phyloP scores from a whole-genome alignment of 768 basidiomycete species.

The Tremella fuciformis region DNA sequence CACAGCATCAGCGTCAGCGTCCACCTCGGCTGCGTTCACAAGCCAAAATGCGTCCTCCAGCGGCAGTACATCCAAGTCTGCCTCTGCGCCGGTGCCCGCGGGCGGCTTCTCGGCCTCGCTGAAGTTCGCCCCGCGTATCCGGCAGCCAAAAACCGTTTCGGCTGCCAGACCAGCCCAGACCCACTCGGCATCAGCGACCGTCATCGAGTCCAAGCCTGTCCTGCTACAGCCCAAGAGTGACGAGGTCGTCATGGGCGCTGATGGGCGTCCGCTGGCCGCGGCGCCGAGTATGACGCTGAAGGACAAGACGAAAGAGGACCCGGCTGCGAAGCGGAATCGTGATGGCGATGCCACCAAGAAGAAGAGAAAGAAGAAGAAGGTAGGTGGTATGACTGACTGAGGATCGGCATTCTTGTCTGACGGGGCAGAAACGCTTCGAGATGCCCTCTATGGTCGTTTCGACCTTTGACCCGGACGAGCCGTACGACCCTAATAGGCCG shows the following conservation, averaged over 20 bases:
- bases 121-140: constrained; percentile 46
- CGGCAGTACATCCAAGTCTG: too few relatives aligned
- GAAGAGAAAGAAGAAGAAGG: constrained; percentile 48
- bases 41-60: too few relatives aligned
- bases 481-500: constrained; percentile 49
- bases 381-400: constrained; percentile 5
- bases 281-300: constrained; percentile 49
- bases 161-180: constrained; percentile 19
- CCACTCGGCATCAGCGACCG: constrained; percentile 1
- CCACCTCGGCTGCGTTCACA: not conserved
- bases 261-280: constrained; percentile 43
- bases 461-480: constrained; percentile 48
- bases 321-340: constrained; percentile 19
- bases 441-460: constrained; percentile 22
- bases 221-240: constrained; percentile 10
- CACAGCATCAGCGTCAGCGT: constrained; percentile 1
- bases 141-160: constrained; percentile 25
- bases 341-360: constrained; percentile 21
- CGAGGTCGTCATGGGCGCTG: constrained; percentile 30
- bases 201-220: constrained; percentile 12
- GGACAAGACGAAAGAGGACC: constrained; percentile 12
- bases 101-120: constrained; percentile 43
- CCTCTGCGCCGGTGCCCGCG: not conserved
- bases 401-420: constrained; percentile 2
- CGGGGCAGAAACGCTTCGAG: constrained; percentile 24